phyloP scores from a whole-genome alignment of 202 grass and related monocot genomes.

The Elaeis oleifera region DNA sequence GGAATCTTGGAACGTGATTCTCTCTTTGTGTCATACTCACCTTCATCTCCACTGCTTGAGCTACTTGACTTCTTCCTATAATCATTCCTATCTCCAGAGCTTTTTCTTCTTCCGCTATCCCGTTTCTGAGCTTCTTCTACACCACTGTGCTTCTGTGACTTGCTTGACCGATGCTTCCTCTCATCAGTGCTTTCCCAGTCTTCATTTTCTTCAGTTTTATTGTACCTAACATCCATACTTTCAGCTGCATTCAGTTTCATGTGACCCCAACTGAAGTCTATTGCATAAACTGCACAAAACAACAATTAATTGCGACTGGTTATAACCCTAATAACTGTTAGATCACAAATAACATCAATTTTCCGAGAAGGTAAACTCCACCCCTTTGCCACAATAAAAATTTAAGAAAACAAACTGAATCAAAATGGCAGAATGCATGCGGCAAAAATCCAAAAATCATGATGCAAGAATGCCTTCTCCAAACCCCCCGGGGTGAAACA shows the following conservation, averaged over 20 bases:
- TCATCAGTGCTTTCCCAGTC: conserved; percentile 32
- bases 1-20: conserved; percentile 51
- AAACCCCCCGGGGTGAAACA: no score
- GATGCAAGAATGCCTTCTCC: no score
- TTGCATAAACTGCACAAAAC: conserved; percentile 2
- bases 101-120: conserved; percentile 20
- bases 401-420: no score
- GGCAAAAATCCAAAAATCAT: no score
- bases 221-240: conserved; percentile 18
- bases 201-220: conserved; percentile 19
- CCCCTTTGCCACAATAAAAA: no score
- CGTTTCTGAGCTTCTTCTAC: conserved; percentile 31
- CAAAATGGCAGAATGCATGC: no score
- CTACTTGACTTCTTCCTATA: conserved; percentile 15
- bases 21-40: conserved; percentile 25
- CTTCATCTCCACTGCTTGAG: conserved; percentile 29
- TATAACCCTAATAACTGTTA: no score
- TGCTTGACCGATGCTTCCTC: conserved; percentile 31
- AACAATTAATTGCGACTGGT: no score
- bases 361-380: no score
- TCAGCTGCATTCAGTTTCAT: conserved; percentile 39
- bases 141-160: conserved; percentile 33
- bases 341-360: no score
- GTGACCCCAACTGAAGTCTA: conserved; percentile 29
- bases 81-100: conserved; percentile 11